Percentiles rank a stretch among this genome's conserved stretches.
Conservation (phyloP, 352 stramenopile species). For the Pythium oligandrum region DNA sequence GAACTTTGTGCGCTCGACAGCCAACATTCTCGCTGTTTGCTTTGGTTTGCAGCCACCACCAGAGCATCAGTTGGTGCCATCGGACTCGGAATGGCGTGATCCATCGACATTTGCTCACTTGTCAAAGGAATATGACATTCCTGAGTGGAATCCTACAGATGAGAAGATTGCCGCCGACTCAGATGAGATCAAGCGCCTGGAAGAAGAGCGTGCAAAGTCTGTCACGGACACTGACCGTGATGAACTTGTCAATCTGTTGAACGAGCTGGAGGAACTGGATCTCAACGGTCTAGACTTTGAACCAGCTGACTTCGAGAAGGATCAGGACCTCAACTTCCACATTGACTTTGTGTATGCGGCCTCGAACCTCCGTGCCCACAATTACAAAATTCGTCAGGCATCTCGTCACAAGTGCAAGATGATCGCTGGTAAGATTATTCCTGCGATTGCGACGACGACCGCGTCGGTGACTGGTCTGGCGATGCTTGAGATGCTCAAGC, state of each 20-base stretch:
- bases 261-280: slow-evolving; percentile 61
- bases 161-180: slow-evolving; percentile 77
- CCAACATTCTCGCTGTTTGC: slow-evolving; percentile 78
- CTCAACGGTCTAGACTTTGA: slow-evolving; percentile 59
- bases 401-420: slow-evolving; percentile 94
- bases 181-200: slow-evolving; percentile 46
- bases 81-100: slow-evolving; percentile 85
- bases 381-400: slow-evolving; percentile 82
- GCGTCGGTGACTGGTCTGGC: slow-evolving; percentile 97
- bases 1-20: slow-evolving; percentile 74
- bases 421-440: slow-evolving; percentile 99
- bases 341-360: slow-evolving; percentile 98
- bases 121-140: slow-evolving; percentile 29
- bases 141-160: slow-evolving; percentile 60
- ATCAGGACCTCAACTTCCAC: slow-evolving; percentile 94
- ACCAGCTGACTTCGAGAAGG: slow-evolving; percentile 96
- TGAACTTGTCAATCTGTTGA: slow-evolving; percentile 62
- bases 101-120: slow-evolving; percentile 57
- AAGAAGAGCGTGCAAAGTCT: slow-evolving; percentile 33
- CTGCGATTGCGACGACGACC: slow-evolving; percentile 99
- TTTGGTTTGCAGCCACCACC: slow-evolving; percentile 68
- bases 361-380: slow-evolving; percentile 94
- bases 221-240: slow-evolving; percentile 57
- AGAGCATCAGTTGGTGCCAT: slow-evolving; percentile 57
- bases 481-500: slow-evolving; percentile 89